A percentile compares a stretch with the other conserved stretches of the same genome.
phyloP scores from a whole-genome alignment of 352 stramenopile genomes.

The Phytophthora hybrid region DNA sequence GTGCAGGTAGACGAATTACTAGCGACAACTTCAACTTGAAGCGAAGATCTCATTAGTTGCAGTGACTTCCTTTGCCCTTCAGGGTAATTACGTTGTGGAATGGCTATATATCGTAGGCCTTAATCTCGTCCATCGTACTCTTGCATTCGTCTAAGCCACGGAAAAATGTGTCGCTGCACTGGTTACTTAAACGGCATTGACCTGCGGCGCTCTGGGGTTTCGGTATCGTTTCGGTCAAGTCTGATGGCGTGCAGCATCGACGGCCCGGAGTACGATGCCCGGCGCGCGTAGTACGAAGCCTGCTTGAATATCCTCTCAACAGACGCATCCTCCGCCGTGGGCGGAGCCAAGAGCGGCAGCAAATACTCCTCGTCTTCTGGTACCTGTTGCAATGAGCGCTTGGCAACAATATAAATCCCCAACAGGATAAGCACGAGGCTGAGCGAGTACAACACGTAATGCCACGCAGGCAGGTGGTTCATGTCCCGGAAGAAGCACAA shows the following conservation, averaged over 20 bases:
- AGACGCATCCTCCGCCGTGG: conserved; percentile 52
- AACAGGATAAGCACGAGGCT: conserved; percentile 76
- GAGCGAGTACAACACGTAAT: conserved; percentile 79
- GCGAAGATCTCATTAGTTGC: conserved; percentile 4
- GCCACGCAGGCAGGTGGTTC: conserved; percentile 65
- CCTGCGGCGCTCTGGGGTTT: conserved; percentile 44
- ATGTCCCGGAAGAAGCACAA: conserved; percentile 88
- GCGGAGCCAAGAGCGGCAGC: conserved; percentile 57
- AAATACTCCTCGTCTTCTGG: conserved; percentile 66
- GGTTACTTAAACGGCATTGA: conserved; percentile 49
- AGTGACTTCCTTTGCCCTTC: neutral
- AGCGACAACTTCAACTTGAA: conserved; percentile 9
- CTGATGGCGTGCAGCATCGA: conserved; percentile 27
- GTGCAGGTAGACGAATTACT: too few species aligned
- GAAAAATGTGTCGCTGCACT: neutral
- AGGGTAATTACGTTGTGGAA: neutral
- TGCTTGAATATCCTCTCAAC: conserved; percentile 63
- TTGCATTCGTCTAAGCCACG: neutral
- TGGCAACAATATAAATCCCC: conserved; percentile 78
- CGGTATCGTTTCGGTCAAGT: conserved; percentile 21
- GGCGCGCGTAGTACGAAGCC: conserved; percentile 59
- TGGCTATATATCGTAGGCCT: neutral
- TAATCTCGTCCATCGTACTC: neutral
- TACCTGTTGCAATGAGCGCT: conserved; percentile 48
- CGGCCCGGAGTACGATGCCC: conserved; percentile 40